Evolutionary conservation across 345 rosid genomes (phyloP).

Genomic region (Jatropha curcas): DNA sequence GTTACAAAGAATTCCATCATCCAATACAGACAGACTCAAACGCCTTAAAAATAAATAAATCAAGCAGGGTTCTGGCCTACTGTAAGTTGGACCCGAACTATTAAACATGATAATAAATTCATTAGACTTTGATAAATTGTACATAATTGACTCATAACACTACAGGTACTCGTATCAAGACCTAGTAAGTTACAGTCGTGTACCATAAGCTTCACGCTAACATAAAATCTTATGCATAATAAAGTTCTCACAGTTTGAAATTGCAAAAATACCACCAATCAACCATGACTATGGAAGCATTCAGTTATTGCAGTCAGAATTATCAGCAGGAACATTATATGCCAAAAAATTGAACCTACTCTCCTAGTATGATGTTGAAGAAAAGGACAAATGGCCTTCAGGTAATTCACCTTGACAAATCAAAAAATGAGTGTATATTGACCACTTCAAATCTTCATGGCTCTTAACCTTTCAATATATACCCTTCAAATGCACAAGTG

Average conservation of each 20-base stretch:
- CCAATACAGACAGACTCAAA: too few species aligned
- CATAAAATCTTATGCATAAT: neutral
- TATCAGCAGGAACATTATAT: neutral
- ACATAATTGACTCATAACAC: neutral
- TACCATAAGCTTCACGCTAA: neutral
- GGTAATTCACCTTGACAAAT: conserved; percentile 1
- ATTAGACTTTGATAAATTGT: neutral
- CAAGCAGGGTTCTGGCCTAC: too few species aligned
- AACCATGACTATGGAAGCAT: neutral
- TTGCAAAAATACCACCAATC: neutral
- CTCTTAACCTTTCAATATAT: conserved; percentile 8
- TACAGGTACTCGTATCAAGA: neutral
- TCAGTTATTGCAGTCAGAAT: neutral
- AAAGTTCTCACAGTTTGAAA: neutral
- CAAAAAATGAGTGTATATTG: conserved; percentile 5
- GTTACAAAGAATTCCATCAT: too few species aligned
- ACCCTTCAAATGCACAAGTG: neutral
- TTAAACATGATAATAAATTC: too few species aligned
- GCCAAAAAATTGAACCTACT: conserved; percentile 1
- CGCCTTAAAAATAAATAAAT: too few species aligned
- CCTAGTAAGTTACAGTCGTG: neutral
- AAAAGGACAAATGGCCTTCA: neutral
- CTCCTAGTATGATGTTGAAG: neutral
- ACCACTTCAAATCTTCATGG: conserved; percentile 15
- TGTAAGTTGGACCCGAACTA: neutral